A percentile compares a stretch with the other conserved stretches of the same genome.
phyloP scores from a whole-genome alignment of 179 eudicot genomes.

The Spinacia oleracea region DNA sequence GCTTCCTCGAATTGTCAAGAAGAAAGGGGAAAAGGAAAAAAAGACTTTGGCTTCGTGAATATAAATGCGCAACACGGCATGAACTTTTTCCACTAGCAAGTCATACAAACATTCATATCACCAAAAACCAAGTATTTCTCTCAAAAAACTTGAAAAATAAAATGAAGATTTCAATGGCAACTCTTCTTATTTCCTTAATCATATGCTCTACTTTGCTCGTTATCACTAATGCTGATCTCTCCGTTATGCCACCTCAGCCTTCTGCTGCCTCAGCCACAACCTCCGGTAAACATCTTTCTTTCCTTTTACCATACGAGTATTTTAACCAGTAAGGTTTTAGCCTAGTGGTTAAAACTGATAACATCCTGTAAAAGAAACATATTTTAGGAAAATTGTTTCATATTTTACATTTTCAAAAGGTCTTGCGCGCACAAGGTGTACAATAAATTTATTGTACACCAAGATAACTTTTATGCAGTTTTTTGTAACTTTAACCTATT shows the following conservation, averaged over 20 bases:
- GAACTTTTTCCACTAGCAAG: not conserved
- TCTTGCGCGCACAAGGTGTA: too few relatives aligned
- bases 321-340: too few relatives aligned
- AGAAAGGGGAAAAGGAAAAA: not conserved
- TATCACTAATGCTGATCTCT: slow-evolving; percentile 14
- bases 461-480: too few relatives aligned
- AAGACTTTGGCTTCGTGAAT: not conserved
- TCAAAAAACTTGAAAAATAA: not conserved
- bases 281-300: not conserved
- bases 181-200: slow-evolving; percentile 21
- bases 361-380: too few relatives aligned
- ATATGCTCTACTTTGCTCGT: slow-evolving; percentile 19
- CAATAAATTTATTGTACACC: too few relatives aligned
- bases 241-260: not conserved
- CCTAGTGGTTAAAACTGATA: too few relatives aligned
- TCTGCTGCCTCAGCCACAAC: slow-evolving; percentile 20
- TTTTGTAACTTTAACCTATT: too few relatives aligned
- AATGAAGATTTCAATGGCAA: slow-evolving; percentile 21
- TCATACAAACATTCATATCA: not conserved
- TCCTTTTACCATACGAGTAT: too few relatives aligned
- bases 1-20: too few relatives aligned
- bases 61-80: not conserved
- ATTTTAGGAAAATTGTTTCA: too few relatives aligned
- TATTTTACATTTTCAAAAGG: too few relatives aligned
- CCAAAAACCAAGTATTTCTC: not conserved